Evolutionary conservation across 2,329 filamentous ascomycete species (phyloP).

Genomic region (Epichloe bromicola): DNA sequence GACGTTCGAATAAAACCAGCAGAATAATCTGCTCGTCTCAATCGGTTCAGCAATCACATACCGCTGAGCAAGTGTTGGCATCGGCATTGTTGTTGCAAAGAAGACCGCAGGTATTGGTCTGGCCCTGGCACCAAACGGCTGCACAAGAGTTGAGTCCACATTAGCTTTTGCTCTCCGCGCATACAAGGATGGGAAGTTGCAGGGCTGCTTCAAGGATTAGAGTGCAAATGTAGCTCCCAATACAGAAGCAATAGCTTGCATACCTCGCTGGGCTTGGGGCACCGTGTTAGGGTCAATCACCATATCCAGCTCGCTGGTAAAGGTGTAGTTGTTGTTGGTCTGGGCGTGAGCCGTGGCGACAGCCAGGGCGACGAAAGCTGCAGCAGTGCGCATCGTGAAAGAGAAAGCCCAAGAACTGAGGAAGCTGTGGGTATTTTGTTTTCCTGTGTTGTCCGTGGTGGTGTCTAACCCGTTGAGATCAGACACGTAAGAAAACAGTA

Average conservation of each 20-base stretch:
- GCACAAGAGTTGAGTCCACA: conserved; percentile 2
- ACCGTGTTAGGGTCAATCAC: conserved; percentile 27
- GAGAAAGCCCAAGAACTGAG: neutral
- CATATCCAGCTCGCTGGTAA: conserved; percentile 28
- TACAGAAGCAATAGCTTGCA: conserved; percentile 8
- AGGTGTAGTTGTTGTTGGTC: conserved; percentile 18
- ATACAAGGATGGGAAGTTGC: neutral
- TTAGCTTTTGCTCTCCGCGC: neutral
- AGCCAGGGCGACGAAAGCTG: conserved; percentile 31
- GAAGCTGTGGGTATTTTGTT: neutral
- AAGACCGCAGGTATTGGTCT: conserved; percentile 35
- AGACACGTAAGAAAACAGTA: conserved; percentile 1
- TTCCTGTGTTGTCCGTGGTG: neutral
- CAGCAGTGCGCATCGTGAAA: conserved; percentile 27
- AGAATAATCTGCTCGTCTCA: neutral
- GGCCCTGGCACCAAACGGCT: conserved; percentile 39
- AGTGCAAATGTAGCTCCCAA: neutral
- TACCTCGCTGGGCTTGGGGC: conserved; percentile 24
- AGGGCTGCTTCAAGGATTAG: too few relatives aligned
- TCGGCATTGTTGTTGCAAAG: conserved; percentile 30
- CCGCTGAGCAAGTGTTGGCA: conserved; percentile 32
- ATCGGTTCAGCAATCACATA: conserved; percentile 19
- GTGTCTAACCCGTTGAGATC: neutral
- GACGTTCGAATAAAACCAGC: conserved; percentile 3
- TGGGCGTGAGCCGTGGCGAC: conserved; percentile 28